A percentile compares a stretch with the other conserved stretches of the same genome.
These are phyloP conservation scores for Carex littledalei DNA, from an alignment of 176 grass and related monocot species.

Conservation along the genomic window DNA sequence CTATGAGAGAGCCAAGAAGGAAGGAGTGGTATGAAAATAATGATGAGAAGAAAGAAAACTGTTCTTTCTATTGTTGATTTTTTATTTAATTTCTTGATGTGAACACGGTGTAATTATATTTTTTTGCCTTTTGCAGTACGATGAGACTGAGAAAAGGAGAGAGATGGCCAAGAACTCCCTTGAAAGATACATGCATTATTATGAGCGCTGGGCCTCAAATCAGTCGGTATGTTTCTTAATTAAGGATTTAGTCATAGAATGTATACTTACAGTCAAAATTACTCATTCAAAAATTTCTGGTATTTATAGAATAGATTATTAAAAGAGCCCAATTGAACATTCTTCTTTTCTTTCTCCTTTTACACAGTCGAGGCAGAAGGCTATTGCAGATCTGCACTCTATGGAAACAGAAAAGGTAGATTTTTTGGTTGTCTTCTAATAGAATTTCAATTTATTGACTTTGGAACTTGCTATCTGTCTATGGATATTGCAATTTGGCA, in stretches of 20 bases:
- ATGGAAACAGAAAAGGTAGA: conserved; percentile 74
- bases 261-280: conserved; percentile 13
- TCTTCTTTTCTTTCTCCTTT: conserved; percentile 4
- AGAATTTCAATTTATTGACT: background rate
- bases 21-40: conserved; percentile 57
- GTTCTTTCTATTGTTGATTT: background rate
- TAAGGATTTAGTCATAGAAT: conserved; percentile 13
- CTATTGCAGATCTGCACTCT: conserved; percentile 59
- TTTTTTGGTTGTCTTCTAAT: background rate
- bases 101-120: background rate
- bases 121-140: background rate
- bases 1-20: conserved; percentile 82
- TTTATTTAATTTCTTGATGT: background rate
- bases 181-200: conserved; percentile 98
- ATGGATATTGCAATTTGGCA: background rate
- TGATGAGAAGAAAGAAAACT: background rate
- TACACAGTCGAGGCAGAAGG: conserved; percentile 91
- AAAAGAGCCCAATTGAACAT: conserved; percentile 20
- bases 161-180: conserved; percentile 96
- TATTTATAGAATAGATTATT: conserved; percentile 18
- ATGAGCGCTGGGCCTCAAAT: conserved; percentile 97
- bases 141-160: conserved; percentile 52
- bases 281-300: background rate
- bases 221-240: conserved; percentile 54
- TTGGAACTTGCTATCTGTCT: conserved; percentile 1